Percentiles rank a stretch among this genome's conserved stretches.
phyloP scores from a whole-genome alignment of 2,329 filamentous ascomycete genomes.

The Blastomyces parvus region DNA sequence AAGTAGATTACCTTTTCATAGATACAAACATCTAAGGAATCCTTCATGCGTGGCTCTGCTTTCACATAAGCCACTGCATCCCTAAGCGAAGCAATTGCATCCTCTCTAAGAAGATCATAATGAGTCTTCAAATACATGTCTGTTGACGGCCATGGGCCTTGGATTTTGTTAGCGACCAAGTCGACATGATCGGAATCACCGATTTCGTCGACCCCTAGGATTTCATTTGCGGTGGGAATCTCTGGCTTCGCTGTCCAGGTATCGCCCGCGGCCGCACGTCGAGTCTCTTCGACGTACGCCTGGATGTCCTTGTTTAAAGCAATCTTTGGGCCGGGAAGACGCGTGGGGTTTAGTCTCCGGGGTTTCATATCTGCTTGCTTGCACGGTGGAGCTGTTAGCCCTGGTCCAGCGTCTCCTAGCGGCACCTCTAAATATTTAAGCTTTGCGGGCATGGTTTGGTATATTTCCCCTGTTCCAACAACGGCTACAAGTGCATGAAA shows the following conservation, averaged over 20 bases:
- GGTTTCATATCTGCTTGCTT: background rate
- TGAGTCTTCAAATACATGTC: constrained; percentile 62
- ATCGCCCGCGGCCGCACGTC: constrained; percentile 12
- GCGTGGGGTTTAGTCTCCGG: background rate
- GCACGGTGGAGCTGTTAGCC: background rate
- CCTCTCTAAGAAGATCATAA: constrained; percentile 66
- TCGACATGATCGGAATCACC: constrained; percentile 19
- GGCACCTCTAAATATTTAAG: background rate
- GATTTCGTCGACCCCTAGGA: constrained; percentile 23
- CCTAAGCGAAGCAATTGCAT: constrained; percentile 60
- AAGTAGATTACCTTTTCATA: constrained; percentile 55
- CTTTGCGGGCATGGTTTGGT: background rate
- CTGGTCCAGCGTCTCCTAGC: background rate
- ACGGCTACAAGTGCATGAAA: background rate
- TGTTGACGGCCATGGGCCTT: constrained; percentile 50
- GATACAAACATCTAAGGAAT: constrained; percentile 50
- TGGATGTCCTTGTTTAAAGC: constrained; percentile 25
- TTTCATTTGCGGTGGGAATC: constrained; percentile 33
- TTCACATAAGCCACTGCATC: constrained; percentile 53
- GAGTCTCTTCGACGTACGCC: constrained; percentile 22
- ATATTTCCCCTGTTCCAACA: background rate
- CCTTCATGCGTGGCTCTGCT: constrained; percentile 45
- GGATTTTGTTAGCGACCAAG: constrained; percentile 46
- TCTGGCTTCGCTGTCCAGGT: constrained; percentile 33
- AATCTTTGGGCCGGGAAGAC: background rate